phyloP scores from a whole-genome alignment of 148 eudicot species.

The Camellia granthamiana region DNA sequence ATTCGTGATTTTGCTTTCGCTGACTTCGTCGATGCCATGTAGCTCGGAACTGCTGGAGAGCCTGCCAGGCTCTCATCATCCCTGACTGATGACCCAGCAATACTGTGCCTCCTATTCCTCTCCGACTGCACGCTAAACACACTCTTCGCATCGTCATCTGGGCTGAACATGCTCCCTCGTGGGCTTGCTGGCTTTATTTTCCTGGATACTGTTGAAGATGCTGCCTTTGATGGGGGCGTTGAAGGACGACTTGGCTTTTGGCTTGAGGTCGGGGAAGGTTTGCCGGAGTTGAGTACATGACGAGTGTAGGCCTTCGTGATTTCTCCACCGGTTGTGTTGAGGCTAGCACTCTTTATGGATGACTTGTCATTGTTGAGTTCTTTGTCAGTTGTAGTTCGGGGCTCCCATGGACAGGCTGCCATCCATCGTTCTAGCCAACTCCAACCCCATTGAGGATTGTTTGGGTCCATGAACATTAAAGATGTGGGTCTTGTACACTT shows the following conservation, averaged over 20 bases:
- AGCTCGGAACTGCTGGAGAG: constrained; percentile 71
- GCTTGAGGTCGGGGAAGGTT: constrained; percentile 23
- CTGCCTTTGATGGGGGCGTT: constrained; percentile 33
- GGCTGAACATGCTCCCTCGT: constrained; percentile 35
- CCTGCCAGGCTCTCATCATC: constrained; percentile 73
- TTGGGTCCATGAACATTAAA: constrained; percentile 71
- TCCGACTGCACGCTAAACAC: constrained; percentile 54
- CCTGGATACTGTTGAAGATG: constrained; percentile 16
- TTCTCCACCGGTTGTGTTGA: constrained; percentile 31
- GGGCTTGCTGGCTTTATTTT: constrained; percentile 55
- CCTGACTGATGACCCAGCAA: constrained; percentile 53
- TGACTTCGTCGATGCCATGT: constrained; percentile 77
- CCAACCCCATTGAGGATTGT: constrained; percentile 94
- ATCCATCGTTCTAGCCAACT: constrained; percentile 94
- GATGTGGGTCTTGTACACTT: constrained; percentile 53
- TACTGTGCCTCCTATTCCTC: constrained; percentile 57
- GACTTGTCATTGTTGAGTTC: constrained; percentile 31
- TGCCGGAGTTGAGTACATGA: constrained; percentile 46
- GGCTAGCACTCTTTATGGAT: constrained; percentile 27
- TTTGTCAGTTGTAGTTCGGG: constrained; percentile 35
- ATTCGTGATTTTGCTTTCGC: constrained; percentile 60
- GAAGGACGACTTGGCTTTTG: constrained; percentile 39
- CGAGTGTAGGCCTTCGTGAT: constrained; percentile 53
- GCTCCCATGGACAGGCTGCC: constrained; percentile 70
- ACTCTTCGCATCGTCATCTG: constrained; percentile 54